These are phyloP conservation scores for Babesia ovis DNA, from an alignment of 169 alveolate genomes.

Conservation along the genomic window DNA sequence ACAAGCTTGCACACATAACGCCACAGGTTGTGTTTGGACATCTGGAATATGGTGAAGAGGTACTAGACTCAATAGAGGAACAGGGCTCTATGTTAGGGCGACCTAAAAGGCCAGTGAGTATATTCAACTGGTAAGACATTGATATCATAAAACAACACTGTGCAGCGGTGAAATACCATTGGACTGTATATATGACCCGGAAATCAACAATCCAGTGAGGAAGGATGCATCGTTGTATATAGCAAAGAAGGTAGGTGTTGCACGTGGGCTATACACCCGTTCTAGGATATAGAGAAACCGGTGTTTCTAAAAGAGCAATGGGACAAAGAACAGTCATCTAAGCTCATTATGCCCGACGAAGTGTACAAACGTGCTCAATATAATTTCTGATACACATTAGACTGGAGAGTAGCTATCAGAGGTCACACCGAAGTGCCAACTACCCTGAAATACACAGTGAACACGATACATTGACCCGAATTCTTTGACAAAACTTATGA, in stretches of 20 bases:
- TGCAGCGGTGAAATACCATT: conserved; percentile 68
- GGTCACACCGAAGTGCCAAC: no score
- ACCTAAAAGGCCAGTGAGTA: conserved; percentile 75
- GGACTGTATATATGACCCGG: conserved; percentile 60
- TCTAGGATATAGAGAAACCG: conserved; percentile 62
- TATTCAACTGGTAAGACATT: conserved; percentile 74
- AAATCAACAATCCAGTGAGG: conserved; percentile 36
- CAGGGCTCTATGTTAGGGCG: conserved; percentile 79
- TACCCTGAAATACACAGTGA: no score
- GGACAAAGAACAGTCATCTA: conserved; percentile 55
- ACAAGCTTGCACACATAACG: neutral
- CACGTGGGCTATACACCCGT: neutral
- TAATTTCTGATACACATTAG: conserved; percentile 50
- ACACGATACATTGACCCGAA: no score
- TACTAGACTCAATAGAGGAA: conserved; percentile 74
- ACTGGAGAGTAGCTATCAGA: no score
- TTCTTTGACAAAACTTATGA: no score
- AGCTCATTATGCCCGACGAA: conserved; percentile 65
- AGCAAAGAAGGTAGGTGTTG: conserved; percentile 50
- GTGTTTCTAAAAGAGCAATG: conserved; percentile 32
- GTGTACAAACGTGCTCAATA: conserved; percentile 65
- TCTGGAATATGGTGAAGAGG: conserved; percentile 79
- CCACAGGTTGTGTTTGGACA: conserved; percentile 83
- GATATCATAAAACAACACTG: neutral
- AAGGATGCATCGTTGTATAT: conserved; percentile 39